Conservation (phyloP, 345 rosid genomes). For the Clausena lansium region DNA sequence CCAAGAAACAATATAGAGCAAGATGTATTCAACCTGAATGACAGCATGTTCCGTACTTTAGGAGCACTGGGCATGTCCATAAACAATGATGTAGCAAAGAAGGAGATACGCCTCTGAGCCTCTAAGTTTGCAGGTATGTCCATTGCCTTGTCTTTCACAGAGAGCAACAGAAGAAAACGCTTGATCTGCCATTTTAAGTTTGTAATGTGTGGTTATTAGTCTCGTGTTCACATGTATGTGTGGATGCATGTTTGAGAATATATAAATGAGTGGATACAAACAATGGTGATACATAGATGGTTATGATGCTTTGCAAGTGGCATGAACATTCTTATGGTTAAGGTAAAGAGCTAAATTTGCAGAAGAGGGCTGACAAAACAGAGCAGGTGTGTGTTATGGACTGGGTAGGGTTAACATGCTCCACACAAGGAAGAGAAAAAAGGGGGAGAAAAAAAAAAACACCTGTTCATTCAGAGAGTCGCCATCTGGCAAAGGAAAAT, state of each 20-base stretch:
- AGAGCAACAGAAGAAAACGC: constrained; percentile 72
- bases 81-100: constrained; percentile 95
- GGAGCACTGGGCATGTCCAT: constrained; percentile 92
- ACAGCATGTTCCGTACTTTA: constrained; percentile 79
- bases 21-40: constrained; percentile 71
- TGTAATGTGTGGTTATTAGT: constrained; percentile 22
- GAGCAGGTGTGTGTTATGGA: background rate
- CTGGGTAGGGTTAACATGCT: background rate
- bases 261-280: background rate
- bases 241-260: background rate
- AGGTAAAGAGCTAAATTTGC: background rate
- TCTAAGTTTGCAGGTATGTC: constrained; percentile 86
- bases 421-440: background rate
- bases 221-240: background rate
- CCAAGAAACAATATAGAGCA: constrained; percentile 13
- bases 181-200: constrained; percentile 56
- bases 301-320: background rate
- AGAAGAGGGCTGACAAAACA: background rate
- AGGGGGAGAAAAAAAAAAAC: background rate
- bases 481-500: constrained; percentile 80
- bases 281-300: background rate
- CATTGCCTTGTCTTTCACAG: constrained; percentile 81
- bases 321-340: background rate
- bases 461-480: constrained; percentile 78
- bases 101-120: constrained; percentile 83